These are phyloP conservation scores for Copromyces sp. DNA, from an alignment of 495 filamentous ascomycete genomes.

Conservation along the genomic window DNA sequence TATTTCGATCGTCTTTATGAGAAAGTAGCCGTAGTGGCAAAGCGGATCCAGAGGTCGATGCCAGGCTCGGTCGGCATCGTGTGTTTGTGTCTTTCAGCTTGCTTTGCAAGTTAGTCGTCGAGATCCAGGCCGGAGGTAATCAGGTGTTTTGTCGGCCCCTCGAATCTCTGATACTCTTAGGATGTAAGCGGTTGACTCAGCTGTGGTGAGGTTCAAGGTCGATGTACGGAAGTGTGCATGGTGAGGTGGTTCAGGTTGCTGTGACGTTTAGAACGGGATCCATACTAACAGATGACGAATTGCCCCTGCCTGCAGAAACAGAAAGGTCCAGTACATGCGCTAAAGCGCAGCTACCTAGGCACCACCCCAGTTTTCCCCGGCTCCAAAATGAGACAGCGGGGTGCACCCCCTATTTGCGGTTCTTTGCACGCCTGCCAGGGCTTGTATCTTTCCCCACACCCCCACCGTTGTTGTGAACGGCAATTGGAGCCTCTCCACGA, in stretches of 20 bases:
- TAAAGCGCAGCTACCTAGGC: not conserved
- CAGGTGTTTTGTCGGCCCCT: not conserved
- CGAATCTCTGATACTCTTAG: not conserved
- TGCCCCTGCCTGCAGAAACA: not conserved
- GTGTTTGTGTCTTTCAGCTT: not conserved
- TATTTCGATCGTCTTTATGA: not conserved
- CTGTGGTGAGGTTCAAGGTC: not conserved
- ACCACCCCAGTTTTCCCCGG: not conserved
- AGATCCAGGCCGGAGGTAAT: not conserved
- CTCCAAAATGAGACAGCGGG: not conserved
- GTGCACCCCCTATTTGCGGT: not conserved
- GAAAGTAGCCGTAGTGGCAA: not conserved
- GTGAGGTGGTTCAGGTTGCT: not conserved
- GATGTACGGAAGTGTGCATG: not conserved
- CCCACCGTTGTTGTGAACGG: not conserved
- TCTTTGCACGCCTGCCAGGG: not conserved
- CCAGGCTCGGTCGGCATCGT: not conserved
- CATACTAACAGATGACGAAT: not conserved
- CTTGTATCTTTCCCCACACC: not conserved
- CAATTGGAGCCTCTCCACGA: not conserved
- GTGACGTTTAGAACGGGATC: not conserved
- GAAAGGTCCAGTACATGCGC: not conserved
- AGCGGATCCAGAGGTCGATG: not conserved
- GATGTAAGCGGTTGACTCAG: not conserved
- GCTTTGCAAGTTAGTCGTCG: not conserved